phyloP scores from a whole-genome alignment of 441 rosid species.

The Theobroma grandiflorum region DNA sequence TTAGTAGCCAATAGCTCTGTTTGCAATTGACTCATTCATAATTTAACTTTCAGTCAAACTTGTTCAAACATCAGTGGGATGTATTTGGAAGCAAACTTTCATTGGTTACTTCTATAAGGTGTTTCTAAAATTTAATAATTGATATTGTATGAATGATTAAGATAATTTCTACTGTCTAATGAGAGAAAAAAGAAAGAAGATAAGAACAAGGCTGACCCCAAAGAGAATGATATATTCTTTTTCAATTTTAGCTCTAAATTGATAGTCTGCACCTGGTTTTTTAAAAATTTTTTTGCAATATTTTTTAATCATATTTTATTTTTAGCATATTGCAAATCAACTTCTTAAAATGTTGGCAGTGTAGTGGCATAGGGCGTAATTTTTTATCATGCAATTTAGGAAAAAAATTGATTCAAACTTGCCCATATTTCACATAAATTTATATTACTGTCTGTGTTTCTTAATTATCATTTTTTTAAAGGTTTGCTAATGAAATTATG shows the following conservation, averaged over 20 bases:
- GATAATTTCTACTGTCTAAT: background rate
- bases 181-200: background rate
- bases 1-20: too few relatives aligned
- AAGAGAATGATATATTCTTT: background rate
- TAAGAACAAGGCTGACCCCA: background rate
- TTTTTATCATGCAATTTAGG: background rate
- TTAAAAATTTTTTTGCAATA: background rate
- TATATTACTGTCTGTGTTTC: background rate
- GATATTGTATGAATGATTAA: background rate
- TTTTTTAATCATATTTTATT: background rate
- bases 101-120: background rate
- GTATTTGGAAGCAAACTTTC: background rate
- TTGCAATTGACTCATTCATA: background rate
- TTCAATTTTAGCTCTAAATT: background rate
- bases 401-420: background rate
- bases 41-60: background rate
- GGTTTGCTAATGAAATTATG: slow-evolving; percentile 2
- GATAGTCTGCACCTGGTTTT: background rate
- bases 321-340: background rate
- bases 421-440: background rate
- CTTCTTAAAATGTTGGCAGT: background rate
- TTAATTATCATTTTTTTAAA: background rate
- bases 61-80: background rate
- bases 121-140: background rate
- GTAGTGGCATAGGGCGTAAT: background rate